Conservation (phyloP, 176 grass and related monocot species). For the Guadua angustifolia region DNA sequence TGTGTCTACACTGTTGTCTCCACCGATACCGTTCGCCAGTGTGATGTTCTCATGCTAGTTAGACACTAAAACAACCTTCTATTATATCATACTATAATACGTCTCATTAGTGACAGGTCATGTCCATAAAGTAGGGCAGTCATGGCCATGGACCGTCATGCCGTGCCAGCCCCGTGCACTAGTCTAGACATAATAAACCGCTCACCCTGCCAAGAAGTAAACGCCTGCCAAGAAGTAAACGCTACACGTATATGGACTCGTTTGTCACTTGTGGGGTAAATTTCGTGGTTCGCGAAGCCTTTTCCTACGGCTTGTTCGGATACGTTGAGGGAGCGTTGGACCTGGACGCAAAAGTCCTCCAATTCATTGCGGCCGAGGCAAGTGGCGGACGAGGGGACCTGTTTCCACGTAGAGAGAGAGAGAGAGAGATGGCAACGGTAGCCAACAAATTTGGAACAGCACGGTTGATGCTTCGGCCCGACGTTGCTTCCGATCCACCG, state of each 20-base stretch:
- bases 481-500: conserved; percentile 12
- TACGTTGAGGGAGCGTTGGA: not conserved
- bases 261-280: not conserved
- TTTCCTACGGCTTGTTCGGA: not conserved
- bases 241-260: not conserved
- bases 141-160: too few relatives aligned
- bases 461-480: not conserved
- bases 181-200: too few relatives aligned
- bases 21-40: too few relatives aligned
- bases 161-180: too few relatives aligned
- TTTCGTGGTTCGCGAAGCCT: not conserved
- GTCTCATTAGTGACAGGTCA: too few relatives aligned
- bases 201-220: too few relatives aligned
- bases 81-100: too few relatives aligned
- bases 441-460: not conserved
- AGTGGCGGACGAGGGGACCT: not conserved
- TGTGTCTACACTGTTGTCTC: too few relatives aligned
- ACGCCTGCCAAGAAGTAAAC: not conserved
- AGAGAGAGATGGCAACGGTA: not conserved
- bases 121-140: too few relatives aligned
- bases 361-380: not conserved
- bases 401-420: conserved; percentile 15
- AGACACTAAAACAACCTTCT: too few relatives aligned
- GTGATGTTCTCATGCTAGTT: too few relatives aligned
- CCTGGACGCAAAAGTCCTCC: not conserved